Percentiles rank a stretch among this genome's conserved stretches.
Conservation (phyloP, 139 green algal genomes). For the Volvox africanus region DNA sequence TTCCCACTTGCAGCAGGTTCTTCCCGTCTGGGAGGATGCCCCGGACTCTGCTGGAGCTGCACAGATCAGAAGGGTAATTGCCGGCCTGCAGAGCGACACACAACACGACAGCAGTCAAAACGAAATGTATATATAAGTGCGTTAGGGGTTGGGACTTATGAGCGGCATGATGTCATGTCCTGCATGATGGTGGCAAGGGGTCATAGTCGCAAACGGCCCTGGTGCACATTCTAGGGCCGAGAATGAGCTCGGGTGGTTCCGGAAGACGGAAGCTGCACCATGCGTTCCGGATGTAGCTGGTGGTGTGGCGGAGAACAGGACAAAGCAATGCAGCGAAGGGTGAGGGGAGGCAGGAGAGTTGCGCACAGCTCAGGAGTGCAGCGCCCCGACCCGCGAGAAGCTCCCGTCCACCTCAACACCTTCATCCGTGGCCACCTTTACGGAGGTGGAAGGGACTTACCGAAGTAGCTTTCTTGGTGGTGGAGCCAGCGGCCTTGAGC, state of each 20-base stretch:
- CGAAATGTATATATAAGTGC: too few species aligned
- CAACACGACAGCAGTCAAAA: too few species aligned
- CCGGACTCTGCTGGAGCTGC: not conserved
- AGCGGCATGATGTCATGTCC: too few species aligned
- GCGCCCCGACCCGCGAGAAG: not conserved
- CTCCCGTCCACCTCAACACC: too few species aligned
- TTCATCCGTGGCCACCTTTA: too few species aligned
- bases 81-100: not conserved
- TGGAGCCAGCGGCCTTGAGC: not conserved
- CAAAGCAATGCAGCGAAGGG: not conserved
- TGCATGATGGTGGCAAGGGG: too few species aligned
- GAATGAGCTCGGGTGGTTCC: too few species aligned
- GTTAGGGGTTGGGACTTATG: too few species aligned
- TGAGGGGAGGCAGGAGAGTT: not conserved
- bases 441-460: not conserved
- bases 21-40: not conserved
- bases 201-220: too few species aligned
- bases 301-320: not conserved
- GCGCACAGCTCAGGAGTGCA: not conserved
- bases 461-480: not conserved
- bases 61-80: not conserved
- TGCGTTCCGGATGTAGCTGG: not conserved
- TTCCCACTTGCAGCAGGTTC: not conserved
- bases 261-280: not conserved
- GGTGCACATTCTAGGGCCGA: too few species aligned